Conservation (phyloP, 1,284 basidiomycete species). For the Microbotryum intermedium region DNA sequence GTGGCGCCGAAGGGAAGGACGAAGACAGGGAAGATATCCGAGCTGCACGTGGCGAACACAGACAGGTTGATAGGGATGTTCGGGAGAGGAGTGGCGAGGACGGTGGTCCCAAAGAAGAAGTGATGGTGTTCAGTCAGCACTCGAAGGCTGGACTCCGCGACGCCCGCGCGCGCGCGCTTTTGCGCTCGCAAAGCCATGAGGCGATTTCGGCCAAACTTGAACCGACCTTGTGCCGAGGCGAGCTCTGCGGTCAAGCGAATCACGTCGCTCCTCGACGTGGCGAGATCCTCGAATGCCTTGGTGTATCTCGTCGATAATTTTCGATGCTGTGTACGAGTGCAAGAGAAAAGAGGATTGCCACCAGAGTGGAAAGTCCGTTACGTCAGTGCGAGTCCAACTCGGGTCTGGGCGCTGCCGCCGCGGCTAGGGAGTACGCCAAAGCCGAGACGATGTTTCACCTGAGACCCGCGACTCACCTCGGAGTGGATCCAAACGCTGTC, state of each 20-base stretch:
- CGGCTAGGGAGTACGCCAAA: too few species aligned
- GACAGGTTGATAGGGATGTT: background rate
- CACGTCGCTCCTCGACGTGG: background rate
- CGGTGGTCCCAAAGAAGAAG: background rate
- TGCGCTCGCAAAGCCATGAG: background rate
- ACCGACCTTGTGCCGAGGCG: background rate
- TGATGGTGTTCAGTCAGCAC: background rate
- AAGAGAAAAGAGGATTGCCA: too few species aligned
- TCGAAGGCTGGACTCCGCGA: background rate
- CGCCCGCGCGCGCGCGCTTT: background rate
- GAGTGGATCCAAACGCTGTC: too few species aligned
- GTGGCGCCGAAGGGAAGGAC: too few species aligned
- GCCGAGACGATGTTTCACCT: too few species aligned
- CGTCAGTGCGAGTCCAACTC: too few species aligned
- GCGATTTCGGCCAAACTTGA: too few species aligned
- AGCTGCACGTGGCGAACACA: too few species aligned
- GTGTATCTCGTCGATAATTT: background rate
- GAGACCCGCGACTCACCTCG: too few species aligned
- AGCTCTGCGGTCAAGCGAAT: background rate
- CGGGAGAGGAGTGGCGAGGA: background rate
- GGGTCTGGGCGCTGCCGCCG: too few species aligned
- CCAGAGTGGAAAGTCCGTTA: too few species aligned
- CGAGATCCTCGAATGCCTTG: background rate
- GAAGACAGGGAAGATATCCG: too few species aligned
- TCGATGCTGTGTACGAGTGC: background rate